A percentile compares a stretch with the other conserved stretches of the same genome.
These are phyloP conservation scores for Przewalskia tangutica DNA, from an alignment of 257 asterid species.

Conservation along the genomic window DNA sequence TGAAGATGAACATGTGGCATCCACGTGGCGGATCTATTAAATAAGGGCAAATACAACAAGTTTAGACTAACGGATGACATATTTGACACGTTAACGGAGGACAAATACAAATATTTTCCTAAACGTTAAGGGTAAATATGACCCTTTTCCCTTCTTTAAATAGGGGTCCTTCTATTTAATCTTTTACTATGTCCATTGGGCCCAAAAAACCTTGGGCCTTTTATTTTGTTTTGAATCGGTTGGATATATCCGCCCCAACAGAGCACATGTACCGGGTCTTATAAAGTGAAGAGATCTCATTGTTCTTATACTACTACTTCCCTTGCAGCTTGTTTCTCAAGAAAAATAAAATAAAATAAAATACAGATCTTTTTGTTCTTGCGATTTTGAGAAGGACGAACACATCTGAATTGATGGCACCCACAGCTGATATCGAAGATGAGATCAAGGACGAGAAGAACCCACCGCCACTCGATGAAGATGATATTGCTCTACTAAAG, in stretches of 20 bases:
- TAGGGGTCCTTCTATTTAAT: no score
- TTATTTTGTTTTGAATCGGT: no score
- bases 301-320: neutral
- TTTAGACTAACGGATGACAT: no score
- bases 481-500: conserved; percentile 87
- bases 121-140: no score
- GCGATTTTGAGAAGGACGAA: neutral
- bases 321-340: neutral
- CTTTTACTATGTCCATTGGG: no score
- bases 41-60: no score
- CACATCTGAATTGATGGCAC: conserved; percentile 18
- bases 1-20: no score
- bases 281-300: neutral
- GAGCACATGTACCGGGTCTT: neutral
- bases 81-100: no score
- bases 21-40: no score
- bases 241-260: neutral
- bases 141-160: no score
- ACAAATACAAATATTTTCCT: no score
- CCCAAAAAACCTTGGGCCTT: neutral
- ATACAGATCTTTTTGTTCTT: neutral
- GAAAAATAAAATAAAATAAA: neutral
- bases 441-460: conserved; percentile 94
- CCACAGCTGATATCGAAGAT: conserved; percentile 47
- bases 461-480: conserved; percentile 84